Percentiles rank a stretch among this genome's conserved stretches.
Conservation (phyloP, 1,139 yeast genomes). For the Kluyveromyces sp. region DNA sequence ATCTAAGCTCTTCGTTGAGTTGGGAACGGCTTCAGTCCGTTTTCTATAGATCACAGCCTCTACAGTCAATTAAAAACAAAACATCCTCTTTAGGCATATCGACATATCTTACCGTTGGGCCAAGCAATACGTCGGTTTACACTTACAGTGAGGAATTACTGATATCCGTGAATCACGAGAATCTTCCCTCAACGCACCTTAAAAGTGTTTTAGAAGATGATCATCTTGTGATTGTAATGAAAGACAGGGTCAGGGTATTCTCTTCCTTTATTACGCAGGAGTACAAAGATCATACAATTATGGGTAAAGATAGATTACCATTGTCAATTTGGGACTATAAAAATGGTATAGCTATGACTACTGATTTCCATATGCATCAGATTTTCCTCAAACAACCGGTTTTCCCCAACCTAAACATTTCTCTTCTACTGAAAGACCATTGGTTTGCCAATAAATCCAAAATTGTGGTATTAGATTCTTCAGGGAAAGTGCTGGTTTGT, state of each 20-base stretch:
- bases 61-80: constrained; percentile 13
- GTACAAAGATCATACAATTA: constrained; percentile 49
- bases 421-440: constrained; percentile 24
- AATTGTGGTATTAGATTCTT: constrained; percentile 19
- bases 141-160: constrained; percentile 20
- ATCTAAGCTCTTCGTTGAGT: constrained; percentile 38
- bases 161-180: constrained; percentile 48
- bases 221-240: constrained; percentile 53
- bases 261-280: constrained; percentile 51
- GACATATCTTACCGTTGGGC: constrained; percentile 10
- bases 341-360: constrained; percentile 13
- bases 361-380: constrained; percentile 16
- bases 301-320: constrained; percentile 38
- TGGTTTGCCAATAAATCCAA: constrained; percentile 21
- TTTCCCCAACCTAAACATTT: constrained; percentile 7
- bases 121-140: constrained; percentile 15
- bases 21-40: constrained; percentile 64
- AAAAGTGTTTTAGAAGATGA: constrained; percentile 33
- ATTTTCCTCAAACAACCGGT: constrained; percentile 8
- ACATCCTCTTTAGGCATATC: constrained; percentile 20
- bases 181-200: constrained; percentile 43
- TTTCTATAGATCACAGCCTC: constrained; percentile 42
- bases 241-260: constrained; percentile 40
- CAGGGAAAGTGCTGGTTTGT: constrained; percentile 1
- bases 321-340: constrained; percentile 27